Percentiles rank a stretch among this genome's conserved stretches.
Conservation (phyloP, 2,329 filamentous ascomycete genomes). For the Thelonectria blattea region DNA sequence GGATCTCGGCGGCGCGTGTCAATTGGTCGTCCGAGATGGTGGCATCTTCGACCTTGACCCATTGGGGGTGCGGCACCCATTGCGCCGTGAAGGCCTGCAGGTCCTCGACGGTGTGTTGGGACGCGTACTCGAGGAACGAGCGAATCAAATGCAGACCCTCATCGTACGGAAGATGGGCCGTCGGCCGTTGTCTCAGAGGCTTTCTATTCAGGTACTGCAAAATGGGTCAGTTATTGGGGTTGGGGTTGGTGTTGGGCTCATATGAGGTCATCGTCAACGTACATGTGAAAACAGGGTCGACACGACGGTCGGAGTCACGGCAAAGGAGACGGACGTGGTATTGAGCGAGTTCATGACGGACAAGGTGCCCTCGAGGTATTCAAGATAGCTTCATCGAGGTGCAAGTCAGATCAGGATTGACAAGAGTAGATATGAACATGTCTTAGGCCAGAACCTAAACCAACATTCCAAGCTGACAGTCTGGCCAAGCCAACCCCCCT, state of each 20-base stretch:
- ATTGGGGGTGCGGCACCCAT: slow-evolving; percentile 87
- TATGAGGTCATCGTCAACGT: slow-evolving; percentile 42
- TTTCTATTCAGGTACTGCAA: slow-evolving; percentile 81
- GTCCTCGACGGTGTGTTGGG: slow-evolving; percentile 90
- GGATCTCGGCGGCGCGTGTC: slow-evolving; percentile 66
- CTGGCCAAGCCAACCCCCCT: slow-evolving; percentile 2
- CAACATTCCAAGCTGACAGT: background rate
- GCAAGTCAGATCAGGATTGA: background rate
- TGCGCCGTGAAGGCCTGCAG: slow-evolving; percentile 90
- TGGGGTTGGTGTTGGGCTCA: background rate
- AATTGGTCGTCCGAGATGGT: slow-evolving; percentile 70
- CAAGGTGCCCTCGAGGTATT: slow-evolving; percentile 13
- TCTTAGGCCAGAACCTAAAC: background rate
- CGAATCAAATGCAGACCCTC: slow-evolving; percentile 89
- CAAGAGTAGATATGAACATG: background rate
- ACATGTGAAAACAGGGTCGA: slow-evolving; percentile 88
- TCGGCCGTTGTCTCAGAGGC: slow-evolving; percentile 77
- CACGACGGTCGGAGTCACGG: slow-evolving; percentile 86
- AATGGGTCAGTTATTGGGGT: background rate
- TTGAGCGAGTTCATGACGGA: slow-evolving; percentile 64
- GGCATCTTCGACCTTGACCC: slow-evolving; percentile 80
- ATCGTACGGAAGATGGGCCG: slow-evolving; percentile 90
- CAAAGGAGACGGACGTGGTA: slow-evolving; percentile 80
- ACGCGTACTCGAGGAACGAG: slow-evolving; percentile 82
- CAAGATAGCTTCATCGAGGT: slow-evolving; percentile 8